These are phyloP conservation scores for Dendrostoma leiphaemia DNA, from an alignment of 2,329 filamentous ascomycete genomes.

Conservation along the genomic window DNA sequence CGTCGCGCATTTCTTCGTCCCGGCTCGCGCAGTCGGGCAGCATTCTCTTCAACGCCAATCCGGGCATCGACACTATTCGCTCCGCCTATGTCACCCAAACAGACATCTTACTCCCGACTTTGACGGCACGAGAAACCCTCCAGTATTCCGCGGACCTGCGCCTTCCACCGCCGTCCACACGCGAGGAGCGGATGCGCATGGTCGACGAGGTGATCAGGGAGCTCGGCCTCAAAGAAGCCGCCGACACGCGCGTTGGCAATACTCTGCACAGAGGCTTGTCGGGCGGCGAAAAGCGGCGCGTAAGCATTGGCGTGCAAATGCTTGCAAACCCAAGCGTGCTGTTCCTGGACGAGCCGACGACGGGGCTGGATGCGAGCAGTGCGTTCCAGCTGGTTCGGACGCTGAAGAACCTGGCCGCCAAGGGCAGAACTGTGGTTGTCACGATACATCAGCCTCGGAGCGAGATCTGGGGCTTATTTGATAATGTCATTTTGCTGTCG, in stretches of 20 bases:
- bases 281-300: slow-evolving; percentile 74
- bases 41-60: slow-evolving; percentile 59
- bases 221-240: slow-evolving; percentile 73
- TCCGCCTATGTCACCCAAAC: slow-evolving; percentile 70
- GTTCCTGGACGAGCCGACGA: slow-evolving; percentile 78
- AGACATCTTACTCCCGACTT: slow-evolving; percentile 68
- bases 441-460: slow-evolving; percentile 77
- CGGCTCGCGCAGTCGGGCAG: slow-evolving; percentile 51
- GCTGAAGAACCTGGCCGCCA: slow-evolving; percentile 63
- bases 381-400: slow-evolving; percentile 72
- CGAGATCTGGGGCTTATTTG: slow-evolving; percentile 77
- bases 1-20: slow-evolving; percentile 62
- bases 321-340: slow-evolving; percentile 76
- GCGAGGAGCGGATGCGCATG: slow-evolving; percentile 57
- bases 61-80: slow-evolving; percentile 52
- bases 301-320: slow-evolving; percentile 75
- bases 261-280: slow-evolving; percentile 72
- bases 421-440: slow-evolving; percentile 69
- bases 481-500: slow-evolving; percentile 67
- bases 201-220: slow-evolving; percentile 78
- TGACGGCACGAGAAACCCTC: slow-evolving; percentile 75
- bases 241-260: slow-evolving; percentile 71
- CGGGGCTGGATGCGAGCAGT: slow-evolving; percentile 73
- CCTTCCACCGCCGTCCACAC: slow-evolving; percentile 60
- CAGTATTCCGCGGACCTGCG: slow-evolving; percentile 71